Evolutionary conservation across 1,284 basidiomycete genomes (phyloP).

Genomic region (Rhodofomes roseus): DNA sequence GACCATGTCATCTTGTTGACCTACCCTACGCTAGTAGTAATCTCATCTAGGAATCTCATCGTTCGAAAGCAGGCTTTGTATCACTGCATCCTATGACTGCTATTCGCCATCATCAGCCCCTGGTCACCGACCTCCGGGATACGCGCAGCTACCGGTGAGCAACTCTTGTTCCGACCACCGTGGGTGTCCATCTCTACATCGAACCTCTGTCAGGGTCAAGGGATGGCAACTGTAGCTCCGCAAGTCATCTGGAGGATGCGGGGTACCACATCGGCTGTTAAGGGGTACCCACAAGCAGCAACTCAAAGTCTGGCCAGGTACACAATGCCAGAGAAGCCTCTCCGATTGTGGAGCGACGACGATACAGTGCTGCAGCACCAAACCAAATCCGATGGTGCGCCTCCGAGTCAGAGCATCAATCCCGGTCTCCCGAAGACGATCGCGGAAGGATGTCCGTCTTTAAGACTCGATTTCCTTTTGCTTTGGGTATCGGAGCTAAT

Average conservation of each 20-base stretch:
- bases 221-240: neutral
- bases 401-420: neutral
- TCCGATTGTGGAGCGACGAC: neutral
- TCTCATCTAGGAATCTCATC: neutral
- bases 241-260: neutral
- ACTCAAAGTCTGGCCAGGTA: neutral
- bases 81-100: neutral
- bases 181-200: neutral
- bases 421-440: conserved; percentile 6
- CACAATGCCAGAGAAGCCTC: neutral
- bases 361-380: neutral
- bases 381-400: neutral
- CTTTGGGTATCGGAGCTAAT: conserved; percentile 75
- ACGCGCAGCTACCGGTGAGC: neutral
- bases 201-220: neutral
- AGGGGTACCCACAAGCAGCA: neutral
- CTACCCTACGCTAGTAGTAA: neutral
- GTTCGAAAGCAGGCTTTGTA: too few relatives aligned
- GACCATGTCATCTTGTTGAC: neutral
- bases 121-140: neutral
- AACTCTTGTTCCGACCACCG: neutral
- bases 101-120: neutral
- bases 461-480: conserved; percentile 67
- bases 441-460: conserved; percentile 64
- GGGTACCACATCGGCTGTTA: neutral